These are phyloP conservation scores for Amanita pallidorosea DNA, from an alignment of 768 basidiomycete species.

Conservation along the genomic window DNA sequence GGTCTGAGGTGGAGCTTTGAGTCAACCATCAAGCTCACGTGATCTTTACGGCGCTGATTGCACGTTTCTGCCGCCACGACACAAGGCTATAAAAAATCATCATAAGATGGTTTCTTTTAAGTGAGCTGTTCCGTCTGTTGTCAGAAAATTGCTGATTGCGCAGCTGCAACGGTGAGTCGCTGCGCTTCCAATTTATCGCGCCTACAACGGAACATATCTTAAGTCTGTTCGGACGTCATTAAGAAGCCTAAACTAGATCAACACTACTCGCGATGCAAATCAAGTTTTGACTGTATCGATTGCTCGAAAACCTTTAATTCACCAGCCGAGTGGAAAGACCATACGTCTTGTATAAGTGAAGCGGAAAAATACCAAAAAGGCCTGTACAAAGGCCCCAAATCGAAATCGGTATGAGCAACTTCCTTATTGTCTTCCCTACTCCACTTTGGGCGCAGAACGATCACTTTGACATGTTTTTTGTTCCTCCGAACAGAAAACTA, in stretches of 20 bases:
- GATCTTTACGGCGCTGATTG: too few relatives aligned
- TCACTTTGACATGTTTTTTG: not conserved
- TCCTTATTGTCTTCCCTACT: not conserved
- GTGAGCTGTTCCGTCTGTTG: constrained; percentile 25
- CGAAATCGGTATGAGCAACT: constrained; percentile 34
- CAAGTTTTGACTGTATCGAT: constrained; percentile 76
- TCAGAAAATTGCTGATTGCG: not conserved
- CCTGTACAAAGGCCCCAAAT: constrained; percentile 74
- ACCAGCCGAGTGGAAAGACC: constrained; percentile 68
- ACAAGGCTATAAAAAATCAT: too few relatives aligned
- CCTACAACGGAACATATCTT: not conserved
- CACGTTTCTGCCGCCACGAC: constrained; percentile 11
- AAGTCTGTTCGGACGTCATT: constrained; percentile 77
- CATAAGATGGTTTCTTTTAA: constrained; percentile 57
- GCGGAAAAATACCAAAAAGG: constrained; percentile 90
- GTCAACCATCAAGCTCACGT: too few relatives aligned
- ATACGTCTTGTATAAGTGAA: constrained; percentile 81
- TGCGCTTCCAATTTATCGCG: not conserved
- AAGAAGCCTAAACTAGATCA: constrained; percentile 92
- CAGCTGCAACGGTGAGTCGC: constrained; percentile 63
- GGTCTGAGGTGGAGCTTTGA: too few relatives aligned
- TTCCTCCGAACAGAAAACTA: not conserved
- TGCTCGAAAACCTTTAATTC: constrained; percentile 77
- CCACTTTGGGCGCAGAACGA: constrained; percentile 1
- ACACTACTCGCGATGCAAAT: constrained; percentile 51